phyloP scores from a whole-genome alignment of 2,329 filamentous ascomycete genomes.

The Colletotrichum coccodes region DNA sequence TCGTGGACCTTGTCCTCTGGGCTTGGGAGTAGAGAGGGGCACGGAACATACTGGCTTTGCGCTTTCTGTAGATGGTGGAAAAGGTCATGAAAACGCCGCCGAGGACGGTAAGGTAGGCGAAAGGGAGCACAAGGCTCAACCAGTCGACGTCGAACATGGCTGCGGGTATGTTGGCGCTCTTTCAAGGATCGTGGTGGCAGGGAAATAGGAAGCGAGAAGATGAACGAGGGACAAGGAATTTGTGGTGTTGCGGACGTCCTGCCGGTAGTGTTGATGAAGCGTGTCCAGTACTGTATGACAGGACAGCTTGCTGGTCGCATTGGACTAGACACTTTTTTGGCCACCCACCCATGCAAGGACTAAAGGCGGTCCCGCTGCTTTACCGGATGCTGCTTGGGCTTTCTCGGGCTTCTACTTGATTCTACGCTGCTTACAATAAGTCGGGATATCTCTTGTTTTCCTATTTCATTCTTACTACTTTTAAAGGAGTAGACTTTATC shows the following conservation, averaged over 20 bases:
- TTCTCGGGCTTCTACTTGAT: neutral
- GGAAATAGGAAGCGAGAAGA: neutral
- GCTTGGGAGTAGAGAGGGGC: neutral
- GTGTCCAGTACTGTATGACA: conserved; percentile 34
- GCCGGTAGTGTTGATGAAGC: conserved; percentile 27
- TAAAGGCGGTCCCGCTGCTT: conserved; percentile 30
- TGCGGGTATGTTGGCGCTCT: conserved; percentile 29
- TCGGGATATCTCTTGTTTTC: too few relatives aligned
- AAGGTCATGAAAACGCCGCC: conserved; percentile 91
- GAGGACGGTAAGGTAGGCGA: conserved; percentile 90
- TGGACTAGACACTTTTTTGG: conserved; percentile 27
- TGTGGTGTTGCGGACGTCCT: conserved; percentile 18
- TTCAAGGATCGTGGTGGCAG: conserved; percentile 29
- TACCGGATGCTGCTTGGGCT: neutral
- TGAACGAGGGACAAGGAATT: conserved; percentile 30
- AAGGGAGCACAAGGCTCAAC: conserved; percentile 85
- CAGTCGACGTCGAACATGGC: conserved; percentile 71
- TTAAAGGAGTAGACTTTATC: too few relatives aligned
- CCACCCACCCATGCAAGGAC: conserved; percentile 16
- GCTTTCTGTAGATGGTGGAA: conserved; percentile 90
- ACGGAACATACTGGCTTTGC: conserved; percentile 75
- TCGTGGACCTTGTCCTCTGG: neutral
- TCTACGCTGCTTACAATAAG: neutral
- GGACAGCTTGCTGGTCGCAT: conserved; percentile 31
- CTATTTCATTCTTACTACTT: too few relatives aligned